phyloP scores from a whole-genome alignment of 345 rosid genomes.

The Cardamine chenopodiifolia region DNA sequence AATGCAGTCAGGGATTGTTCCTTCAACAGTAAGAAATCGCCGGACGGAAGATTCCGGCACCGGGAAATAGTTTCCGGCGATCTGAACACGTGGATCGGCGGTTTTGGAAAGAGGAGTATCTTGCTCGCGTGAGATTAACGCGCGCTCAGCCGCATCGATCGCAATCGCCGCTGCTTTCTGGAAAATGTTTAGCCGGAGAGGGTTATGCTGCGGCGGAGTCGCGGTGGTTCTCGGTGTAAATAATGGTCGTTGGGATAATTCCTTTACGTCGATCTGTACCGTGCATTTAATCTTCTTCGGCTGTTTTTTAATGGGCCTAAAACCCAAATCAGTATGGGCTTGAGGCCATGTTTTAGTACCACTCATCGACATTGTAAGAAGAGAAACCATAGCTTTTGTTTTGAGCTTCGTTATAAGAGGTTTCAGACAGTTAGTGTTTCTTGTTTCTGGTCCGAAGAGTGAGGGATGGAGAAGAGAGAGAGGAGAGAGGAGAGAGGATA shows the following conservation, averaged over 20 bases:
- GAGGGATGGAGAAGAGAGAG: background rate
- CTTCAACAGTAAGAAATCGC: slow-evolving; percentile 53
- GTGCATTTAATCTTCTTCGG: slow-evolving; percentile 33
- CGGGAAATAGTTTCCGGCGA: slow-evolving; percentile 86
- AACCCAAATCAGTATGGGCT: slow-evolving; percentile 15
- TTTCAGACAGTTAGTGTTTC: slow-evolving; percentile 7
- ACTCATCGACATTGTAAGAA: slow-evolving; percentile 29
- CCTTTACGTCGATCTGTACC: slow-evolving; percentile 34
- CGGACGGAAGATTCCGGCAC: slow-evolving; percentile 70
- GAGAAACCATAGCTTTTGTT: slow-evolving; percentile 34
- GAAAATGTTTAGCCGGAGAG: slow-evolving; percentile 58
- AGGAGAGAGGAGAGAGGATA: background rate
- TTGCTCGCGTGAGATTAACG: slow-evolving; percentile 60
- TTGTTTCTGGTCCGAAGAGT: slow-evolving; percentile 24
- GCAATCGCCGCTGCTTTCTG: slow-evolving; percentile 67
- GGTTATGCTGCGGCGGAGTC: slow-evolving; percentile 32
- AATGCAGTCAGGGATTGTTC: slow-evolving; percentile 72
- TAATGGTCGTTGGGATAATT: slow-evolving; percentile 19
- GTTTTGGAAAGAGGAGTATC: slow-evolving; percentile 69
- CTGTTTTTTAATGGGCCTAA: slow-evolving; percentile 31
- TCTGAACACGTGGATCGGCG: slow-evolving; percentile 77
- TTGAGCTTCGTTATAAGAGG: slow-evolving; percentile 1
- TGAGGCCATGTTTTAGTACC: slow-evolving; percentile 24
- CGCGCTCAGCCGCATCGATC: slow-evolving; percentile 60
- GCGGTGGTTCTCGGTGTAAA: slow-evolving; percentile 33